A percentile compares a stretch with the other conserved stretches of the same genome.
These are phyloP conservation scores for Ambrosiella beaveri DNA, from an alignment of 2,329 filamentous ascomycete genomes.

Conservation along the genomic window DNA sequence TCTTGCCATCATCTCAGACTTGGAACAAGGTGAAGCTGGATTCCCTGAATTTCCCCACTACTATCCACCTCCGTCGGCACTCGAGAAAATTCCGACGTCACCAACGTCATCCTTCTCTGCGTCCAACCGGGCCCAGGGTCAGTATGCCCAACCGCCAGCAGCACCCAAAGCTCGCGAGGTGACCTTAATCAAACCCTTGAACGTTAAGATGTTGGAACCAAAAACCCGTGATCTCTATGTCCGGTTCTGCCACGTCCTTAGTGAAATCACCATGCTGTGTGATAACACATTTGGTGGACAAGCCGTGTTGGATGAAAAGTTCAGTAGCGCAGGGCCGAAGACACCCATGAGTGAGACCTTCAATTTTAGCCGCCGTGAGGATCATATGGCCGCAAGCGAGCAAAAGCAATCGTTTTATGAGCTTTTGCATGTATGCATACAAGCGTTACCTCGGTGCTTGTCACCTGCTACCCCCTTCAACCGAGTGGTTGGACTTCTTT, in stretches of 20 bases:
- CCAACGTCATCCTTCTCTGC: conserved; percentile 23
- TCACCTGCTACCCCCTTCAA: conserved; percentile 86
- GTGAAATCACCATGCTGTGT: conserved; percentile 89
- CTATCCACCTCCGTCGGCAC: conserved; percentile 20
- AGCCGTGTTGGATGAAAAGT: conserved; percentile 88
- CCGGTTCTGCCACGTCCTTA: conserved; percentile 85
- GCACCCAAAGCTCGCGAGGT: conserved; percentile 26
- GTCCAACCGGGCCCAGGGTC: neutral
- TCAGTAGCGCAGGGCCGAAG: conserved; percentile 66
- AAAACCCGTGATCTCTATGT: conserved; percentile 70
- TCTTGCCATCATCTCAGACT: conserved; percentile 76
- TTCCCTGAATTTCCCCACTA: conserved; percentile 69
- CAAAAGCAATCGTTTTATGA: conserved; percentile 93
- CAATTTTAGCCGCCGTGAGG: conserved; percentile 72
- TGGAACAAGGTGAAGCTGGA: conserved; percentile 66
- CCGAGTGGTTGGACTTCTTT: conserved; percentile 81
- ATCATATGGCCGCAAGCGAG: conserved; percentile 52
- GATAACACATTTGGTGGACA: conserved; percentile 96
- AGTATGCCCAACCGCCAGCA: conserved; percentile 17
- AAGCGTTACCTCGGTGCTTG: conserved; percentile 84
- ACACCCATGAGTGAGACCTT: conserved; percentile 92
- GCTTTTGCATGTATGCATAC: conserved; percentile 82
- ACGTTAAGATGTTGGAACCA: conserved; percentile 53
- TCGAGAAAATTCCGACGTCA: conserved; percentile 33
- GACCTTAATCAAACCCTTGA: conserved; percentile 27